Percentiles rank a stretch among this genome's conserved stretches.
phyloP scores from a whole-genome alignment of 139 green algal species.

The Pseudopediastrum boryanum region DNA sequence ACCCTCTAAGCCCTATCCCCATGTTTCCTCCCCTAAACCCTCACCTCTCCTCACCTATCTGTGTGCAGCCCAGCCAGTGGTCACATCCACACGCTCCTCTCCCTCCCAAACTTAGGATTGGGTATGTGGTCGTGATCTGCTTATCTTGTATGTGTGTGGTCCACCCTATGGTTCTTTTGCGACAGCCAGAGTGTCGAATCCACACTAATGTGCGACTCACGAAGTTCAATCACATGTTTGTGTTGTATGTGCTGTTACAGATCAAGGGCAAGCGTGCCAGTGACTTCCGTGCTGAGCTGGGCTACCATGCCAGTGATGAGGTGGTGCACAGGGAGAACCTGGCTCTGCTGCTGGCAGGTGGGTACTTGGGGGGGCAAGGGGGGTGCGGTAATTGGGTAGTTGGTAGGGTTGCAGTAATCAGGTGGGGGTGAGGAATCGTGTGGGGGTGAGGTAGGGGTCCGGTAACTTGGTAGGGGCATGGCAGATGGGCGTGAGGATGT shows the following conservation, averaged over 20 bases:
- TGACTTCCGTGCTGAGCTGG: conserved; percentile 50
- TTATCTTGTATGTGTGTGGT: neutral
- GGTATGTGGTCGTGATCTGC: neutral
- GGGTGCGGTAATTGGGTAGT: too few relatives aligned
- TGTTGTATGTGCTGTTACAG: conserved; percentile 7
- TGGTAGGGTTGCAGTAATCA: too few relatives aligned
- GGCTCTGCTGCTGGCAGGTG: conserved; percentile 46
- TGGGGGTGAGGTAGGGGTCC: too few relatives aligned
- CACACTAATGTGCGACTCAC: neutral
- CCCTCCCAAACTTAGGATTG: neutral
- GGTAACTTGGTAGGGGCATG: too few relatives aligned
- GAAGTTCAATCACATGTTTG: neutral
- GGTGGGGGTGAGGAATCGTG: too few relatives aligned
- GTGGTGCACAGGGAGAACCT: conserved; percentile 74
- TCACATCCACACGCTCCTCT: neutral
- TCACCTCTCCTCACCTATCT: too few relatives aligned
- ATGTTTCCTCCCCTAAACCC: too few relatives aligned
- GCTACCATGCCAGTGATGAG: conserved; percentile 62
- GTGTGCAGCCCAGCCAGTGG: neutral
- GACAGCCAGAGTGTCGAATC: neutral
- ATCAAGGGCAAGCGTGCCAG: conserved; percentile 39
- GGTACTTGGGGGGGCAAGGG: too few relatives aligned
- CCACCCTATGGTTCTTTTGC: neutral
- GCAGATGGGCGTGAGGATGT: too few relatives aligned
- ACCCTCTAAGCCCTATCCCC: too few relatives aligned